Conservation (phyloP, 768 basidiomycete genomes). For the Lanmaoa pseudosensibilis region DNA sequence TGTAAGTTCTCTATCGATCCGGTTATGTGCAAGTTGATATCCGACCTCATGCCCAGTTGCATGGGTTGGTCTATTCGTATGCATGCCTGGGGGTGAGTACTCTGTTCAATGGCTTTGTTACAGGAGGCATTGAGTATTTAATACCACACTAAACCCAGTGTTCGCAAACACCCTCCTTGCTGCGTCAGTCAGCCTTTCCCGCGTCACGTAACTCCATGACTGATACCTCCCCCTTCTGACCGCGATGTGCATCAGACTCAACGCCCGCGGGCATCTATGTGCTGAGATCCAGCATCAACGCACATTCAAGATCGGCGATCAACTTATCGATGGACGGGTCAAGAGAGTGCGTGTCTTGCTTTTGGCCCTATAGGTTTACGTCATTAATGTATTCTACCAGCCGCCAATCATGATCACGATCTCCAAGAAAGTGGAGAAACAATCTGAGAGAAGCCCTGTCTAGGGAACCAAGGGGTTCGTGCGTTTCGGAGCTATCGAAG, state of each 20-base stretch:
- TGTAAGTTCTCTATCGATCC: not conserved
- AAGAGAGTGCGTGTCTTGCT: slow-evolving; percentile 6
- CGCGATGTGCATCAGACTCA: slow-evolving; percentile 6
- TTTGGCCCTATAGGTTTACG: not conserved
- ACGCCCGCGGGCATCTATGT: slow-evolving; percentile 5
- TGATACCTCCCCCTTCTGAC: not conserved
- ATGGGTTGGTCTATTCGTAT: slow-evolving; percentile 17
- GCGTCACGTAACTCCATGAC: not conserved
- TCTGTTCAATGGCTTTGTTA: too few relatives aligned
- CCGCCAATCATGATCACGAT: slow-evolving; percentile 18
- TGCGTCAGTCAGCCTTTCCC: slow-evolving; percentile 13
- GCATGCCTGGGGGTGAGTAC: slow-evolving; percentile 21
- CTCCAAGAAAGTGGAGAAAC: slow-evolving; percentile 9
- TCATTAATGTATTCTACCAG: slow-evolving; percentile 1
- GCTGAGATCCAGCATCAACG: slow-evolving; percentile 19
- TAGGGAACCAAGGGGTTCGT: not conserved
- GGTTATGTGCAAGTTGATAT: not conserved
- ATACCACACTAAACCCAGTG: slow-evolving; percentile 3
- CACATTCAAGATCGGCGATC: not conserved
- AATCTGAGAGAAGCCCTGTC: slow-evolving; percentile 5
- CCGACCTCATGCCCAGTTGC: not conserved
- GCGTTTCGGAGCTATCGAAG: not conserved
- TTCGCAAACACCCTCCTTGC: slow-evolving; percentile 19
- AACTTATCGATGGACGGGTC: slow-evolving; percentile 2
- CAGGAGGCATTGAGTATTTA: not conserved